phyloP scores from a whole-genome alignment of 2,329 filamentous ascomycete genomes.

The Aureobasidium sp. region DNA sequence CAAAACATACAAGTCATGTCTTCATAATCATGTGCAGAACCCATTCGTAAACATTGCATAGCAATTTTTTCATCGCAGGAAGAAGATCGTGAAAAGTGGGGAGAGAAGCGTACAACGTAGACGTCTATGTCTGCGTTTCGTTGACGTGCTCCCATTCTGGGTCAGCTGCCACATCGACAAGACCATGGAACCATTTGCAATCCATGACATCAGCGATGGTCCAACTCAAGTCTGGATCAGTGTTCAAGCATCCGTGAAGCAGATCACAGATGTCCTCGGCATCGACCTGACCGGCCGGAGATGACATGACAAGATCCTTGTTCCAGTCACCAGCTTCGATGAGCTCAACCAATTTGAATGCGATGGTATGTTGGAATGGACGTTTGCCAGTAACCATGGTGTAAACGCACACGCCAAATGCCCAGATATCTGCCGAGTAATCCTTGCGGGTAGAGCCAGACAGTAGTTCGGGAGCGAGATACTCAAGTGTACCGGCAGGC shows the following conservation, averaged over 20 bases:
- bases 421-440: conserved; percentile 60
- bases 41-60: not conserved
- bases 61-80: not conserved
- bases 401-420: conserved; percentile 58
- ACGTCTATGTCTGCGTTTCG: not conserved
- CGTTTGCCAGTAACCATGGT: conserved; percentile 54
- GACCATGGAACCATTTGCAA: conserved; percentile 45
- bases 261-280: conserved; percentile 48
- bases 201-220: conserved; percentile 50
- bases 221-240: conserved; percentile 50
- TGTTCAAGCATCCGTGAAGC: conserved; percentile 53
- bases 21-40: not conserved
- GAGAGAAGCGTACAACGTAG: not conserved
- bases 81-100: not conserved
- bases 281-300: conserved; percentile 33
- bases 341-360: conserved; percentile 51
- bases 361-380: conserved; percentile 56
- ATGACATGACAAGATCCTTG: conserved; percentile 40
- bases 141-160: conserved; percentile 8
- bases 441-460: conserved; percentile 39
- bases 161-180: conserved; percentile 2
- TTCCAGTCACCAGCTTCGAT: conserved; percentile 57
- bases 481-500: conserved; percentile 48
- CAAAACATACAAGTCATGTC: not conserved
- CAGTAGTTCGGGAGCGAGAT: conserved; percentile 44